These are phyloP conservation scores for Epichloe gansuensis DNA, from an alignment of 2,329 filamentous ascomycete genomes.

Conservation along the genomic window DNA sequence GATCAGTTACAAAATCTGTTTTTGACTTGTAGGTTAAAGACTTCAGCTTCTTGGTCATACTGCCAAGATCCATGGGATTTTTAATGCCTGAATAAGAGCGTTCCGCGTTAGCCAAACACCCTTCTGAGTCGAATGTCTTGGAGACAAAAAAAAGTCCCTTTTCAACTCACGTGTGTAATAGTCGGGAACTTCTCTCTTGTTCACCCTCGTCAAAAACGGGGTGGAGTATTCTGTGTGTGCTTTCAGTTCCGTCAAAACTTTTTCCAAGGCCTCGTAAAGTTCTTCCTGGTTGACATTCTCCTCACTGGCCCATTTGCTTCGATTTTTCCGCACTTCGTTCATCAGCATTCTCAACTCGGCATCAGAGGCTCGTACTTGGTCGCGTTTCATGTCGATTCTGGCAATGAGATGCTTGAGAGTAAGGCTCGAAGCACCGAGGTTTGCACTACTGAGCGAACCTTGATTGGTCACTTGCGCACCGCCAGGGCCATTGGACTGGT, in stretches of 20 bases:
- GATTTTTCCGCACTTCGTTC: constrained; percentile 94
- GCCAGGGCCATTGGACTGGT: constrained; percentile 32
- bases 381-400: constrained; percentile 84
- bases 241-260: constrained; percentile 93
- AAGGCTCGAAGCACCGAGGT: constrained; percentile 88
- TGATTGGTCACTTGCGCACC: constrained; percentile 52
- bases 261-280: constrained; percentile 90
- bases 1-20: constrained; percentile 83
- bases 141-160: background rate
- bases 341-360: constrained; percentile 84
- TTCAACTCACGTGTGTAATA: constrained; percentile 69
- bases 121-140: background rate
- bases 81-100: constrained; percentile 59
- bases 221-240: constrained; percentile 95
- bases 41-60: constrained; percentile 97
- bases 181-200: constrained; percentile 92
- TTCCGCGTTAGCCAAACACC: background rate
- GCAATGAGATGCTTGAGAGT: constrained; percentile 96
- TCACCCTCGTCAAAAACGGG: constrained; percentile 88
- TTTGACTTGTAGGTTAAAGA: constrained; percentile 72
- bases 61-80: constrained; percentile 92
- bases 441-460: constrained; percentile 83
- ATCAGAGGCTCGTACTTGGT: constrained; percentile 82
- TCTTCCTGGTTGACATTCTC: constrained; percentile 97
- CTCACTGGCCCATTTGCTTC: constrained; percentile 98